These are phyloP conservation scores for Podaxis sp. DNA, from an alignment of 768 basidiomycete species.

Conservation along the genomic window DNA sequence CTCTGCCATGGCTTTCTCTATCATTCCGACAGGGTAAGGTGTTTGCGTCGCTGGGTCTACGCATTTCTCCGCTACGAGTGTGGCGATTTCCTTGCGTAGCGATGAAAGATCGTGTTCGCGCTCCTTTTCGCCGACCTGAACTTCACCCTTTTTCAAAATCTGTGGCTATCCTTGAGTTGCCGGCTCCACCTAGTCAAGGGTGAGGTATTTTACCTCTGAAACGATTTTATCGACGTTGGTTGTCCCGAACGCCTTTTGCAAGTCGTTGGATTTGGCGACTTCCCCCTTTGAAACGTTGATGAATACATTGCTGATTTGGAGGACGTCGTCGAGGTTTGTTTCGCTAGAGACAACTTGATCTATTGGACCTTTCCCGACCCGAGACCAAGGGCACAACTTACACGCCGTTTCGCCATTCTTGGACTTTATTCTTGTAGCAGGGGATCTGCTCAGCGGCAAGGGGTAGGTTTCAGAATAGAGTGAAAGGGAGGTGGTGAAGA, in stretches of 20 bases:
- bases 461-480: background rate
- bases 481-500: constrained; percentile 3
- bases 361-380: background rate
- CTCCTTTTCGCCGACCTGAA: constrained; percentile 97
- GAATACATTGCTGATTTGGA: constrained; percentile 96
- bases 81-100: constrained; percentile 85
- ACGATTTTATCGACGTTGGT: constrained; percentile 67
- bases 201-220: constrained; percentile 56
- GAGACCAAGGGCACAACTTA: constrained; percentile 32
- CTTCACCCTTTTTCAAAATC: constrained; percentile 94
- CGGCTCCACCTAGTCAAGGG: background rate
- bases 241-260: constrained; percentile 89
- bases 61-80: constrained; percentile 91
- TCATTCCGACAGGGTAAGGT: constrained; percentile 91
- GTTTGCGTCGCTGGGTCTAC: constrained; percentile 88
- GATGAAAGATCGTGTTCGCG: constrained; percentile 85
- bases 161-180: constrained; percentile 22
- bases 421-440: constrained; percentile 99
- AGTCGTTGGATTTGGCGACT: constrained; percentile 82
- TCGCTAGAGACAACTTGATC: constrained; percentile 45
- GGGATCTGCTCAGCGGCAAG: constrained; percentile 56
- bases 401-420: constrained; percentile 93
- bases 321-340: constrained; percentile 89
- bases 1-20: constrained; percentile 97
- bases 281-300: constrained; percentile 96